phyloP scores from a whole-genome alignment of 306 rosid species.

The Rosa chinensis region DNA sequence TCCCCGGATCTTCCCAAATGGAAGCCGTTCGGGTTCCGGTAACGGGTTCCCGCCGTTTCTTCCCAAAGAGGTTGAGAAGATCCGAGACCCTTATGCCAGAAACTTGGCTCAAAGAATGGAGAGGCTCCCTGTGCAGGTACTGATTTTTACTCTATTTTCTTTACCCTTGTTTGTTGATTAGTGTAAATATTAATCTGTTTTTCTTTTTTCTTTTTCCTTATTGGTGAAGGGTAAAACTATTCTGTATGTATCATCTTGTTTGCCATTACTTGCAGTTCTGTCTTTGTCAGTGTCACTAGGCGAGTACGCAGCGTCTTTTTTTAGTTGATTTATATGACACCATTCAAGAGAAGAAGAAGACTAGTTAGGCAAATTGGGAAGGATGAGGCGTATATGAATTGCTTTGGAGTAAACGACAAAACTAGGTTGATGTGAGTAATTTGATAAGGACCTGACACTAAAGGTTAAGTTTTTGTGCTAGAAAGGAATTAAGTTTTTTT shows the following conservation, averaged over 20 bases:
- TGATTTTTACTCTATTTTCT: background rate
- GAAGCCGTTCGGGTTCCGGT: slow-evolving; percentile 9
- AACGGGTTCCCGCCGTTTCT: slow-evolving; percentile 65
- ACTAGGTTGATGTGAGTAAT: background rate
- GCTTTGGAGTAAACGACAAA: background rate
- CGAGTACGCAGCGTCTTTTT: background rate
- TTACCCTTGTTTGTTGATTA: background rate
- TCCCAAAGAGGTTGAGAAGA: slow-evolving; percentile 55
- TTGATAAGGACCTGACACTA: background rate
- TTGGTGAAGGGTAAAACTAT: too few relatives aligned
- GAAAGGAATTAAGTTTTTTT: background rate
- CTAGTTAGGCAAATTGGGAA: background rate
- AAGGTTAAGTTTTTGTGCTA: background rate
- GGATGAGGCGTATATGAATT: background rate
- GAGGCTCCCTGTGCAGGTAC: slow-evolving; percentile 72
- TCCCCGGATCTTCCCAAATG: background rate
- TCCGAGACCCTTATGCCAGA: slow-evolving; percentile 72
- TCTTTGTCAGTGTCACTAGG: background rate
- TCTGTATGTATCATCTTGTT: background rate
- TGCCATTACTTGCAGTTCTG: background rate
- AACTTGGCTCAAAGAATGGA: slow-evolving; percentile 68
- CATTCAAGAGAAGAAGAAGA: background rate
- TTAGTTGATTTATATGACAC: background rate
- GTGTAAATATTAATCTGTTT: background rate
- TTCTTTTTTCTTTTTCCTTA: background rate